Conservation (phyloP, 2,329 filamentous ascomycete species). For the Albophoma yamanashiensis region DNA sequence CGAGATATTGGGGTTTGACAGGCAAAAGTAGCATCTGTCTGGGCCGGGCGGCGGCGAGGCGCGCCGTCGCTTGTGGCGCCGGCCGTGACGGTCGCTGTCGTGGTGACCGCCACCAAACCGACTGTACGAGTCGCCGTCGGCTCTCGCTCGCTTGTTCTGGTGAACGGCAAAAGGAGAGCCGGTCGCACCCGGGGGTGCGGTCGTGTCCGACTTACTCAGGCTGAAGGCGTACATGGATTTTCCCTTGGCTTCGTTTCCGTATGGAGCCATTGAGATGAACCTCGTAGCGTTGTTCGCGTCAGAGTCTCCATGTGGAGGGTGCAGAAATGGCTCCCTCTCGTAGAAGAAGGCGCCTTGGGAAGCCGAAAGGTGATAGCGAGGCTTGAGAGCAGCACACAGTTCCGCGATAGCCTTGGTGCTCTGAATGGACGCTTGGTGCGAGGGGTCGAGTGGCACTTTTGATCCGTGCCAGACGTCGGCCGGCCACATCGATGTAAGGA, state of each 20-base stretch:
- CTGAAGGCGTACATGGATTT: slow-evolving; percentile 75
- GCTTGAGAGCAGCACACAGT: slow-evolving; percentile 67
- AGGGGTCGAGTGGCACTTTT: slow-evolving; percentile 45
- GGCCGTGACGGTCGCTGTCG: slow-evolving; percentile 30
- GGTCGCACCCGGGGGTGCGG: slow-evolving; percentile 62
- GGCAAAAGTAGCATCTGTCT: slow-evolving; percentile 86
- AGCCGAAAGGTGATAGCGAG: slow-evolving; percentile 80
- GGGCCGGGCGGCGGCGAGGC: slow-evolving; percentile 54
- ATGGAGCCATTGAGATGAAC: slow-evolving; percentile 81
- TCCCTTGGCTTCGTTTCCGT: slow-evolving; percentile 63
- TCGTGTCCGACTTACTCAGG: slow-evolving; percentile 53
- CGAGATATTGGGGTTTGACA: slow-evolving; percentile 75
- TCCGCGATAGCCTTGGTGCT: slow-evolving; percentile 64
- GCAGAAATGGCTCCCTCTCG: slow-evolving; percentile 88
- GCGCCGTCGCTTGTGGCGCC: slow-evolving; percentile 34
- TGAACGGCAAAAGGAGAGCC: slow-evolving; percentile 56
- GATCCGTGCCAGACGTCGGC: slow-evolving; percentile 60
- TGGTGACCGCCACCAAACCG: slow-evolving; percentile 41
- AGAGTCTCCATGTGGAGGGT: slow-evolving; percentile 36
- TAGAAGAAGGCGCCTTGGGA: slow-evolving; percentile 60
- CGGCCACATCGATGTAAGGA: slow-evolving; percentile 84
- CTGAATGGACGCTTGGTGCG: slow-evolving; percentile 36
- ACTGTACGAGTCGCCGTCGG: slow-evolving; percentile 38
- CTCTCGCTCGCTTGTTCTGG: slow-evolving; percentile 45
- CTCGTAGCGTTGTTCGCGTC: slow-evolving; percentile 59